Evolutionary conservation across 2,329 filamentous ascomycete species (phyloP).

Genomic region (Cytospora leucostoma): DNA sequence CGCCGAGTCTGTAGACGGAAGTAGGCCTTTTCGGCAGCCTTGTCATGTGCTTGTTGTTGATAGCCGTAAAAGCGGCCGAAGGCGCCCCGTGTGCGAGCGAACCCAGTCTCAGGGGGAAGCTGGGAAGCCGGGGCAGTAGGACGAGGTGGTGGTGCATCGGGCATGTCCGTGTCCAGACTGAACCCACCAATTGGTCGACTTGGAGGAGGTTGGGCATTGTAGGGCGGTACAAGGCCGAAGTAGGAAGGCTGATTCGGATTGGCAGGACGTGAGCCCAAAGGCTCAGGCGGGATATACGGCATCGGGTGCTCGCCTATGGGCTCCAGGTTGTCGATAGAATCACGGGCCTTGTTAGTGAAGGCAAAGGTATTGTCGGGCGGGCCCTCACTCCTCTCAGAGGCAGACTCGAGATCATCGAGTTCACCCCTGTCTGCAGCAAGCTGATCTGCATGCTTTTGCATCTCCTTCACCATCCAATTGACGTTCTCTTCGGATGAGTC

Average conservation of each 20-base stretch:
- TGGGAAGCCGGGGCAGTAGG: slow-evolving; percentile 34
- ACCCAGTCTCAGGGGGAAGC: slow-evolving; percentile 45
- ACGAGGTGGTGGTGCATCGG: slow-evolving; percentile 32
- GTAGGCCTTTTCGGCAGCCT: slow-evolving; percentile 47
- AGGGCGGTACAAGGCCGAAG: slow-evolving; percentile 17
- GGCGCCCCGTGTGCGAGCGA: slow-evolving; percentile 39
- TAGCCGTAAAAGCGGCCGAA: slow-evolving; percentile 38
- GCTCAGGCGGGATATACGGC: slow-evolving; percentile 30
- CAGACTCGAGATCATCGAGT: slow-evolving; percentile 34
- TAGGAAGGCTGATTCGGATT: slow-evolving; percentile 21
- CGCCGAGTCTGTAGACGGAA: slow-evolving; percentile 49
- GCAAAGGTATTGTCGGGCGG: slow-evolving; percentile 40
- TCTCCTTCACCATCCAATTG: slow-evolving; percentile 75
- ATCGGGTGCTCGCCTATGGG: slow-evolving; percentile 36
- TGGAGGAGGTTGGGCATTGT: slow-evolving; percentile 19
- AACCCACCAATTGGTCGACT: slow-evolving; percentile 36
- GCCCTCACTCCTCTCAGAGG: slow-evolving; percentile 40
- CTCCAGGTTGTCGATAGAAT: slow-evolving; percentile 31
- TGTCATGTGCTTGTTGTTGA: slow-evolving; percentile 45
- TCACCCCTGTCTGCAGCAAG: slow-evolving; percentile 45
- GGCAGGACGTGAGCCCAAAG: slow-evolving; percentile 27
- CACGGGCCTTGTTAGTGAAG: slow-evolving; percentile 35
- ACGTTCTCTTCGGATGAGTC: slow-evolving; percentile 64
- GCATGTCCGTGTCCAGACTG: slow-evolving; percentile 38
- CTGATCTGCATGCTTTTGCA: slow-evolving; percentile 75